Percentiles rank a stretch among this genome's conserved stretches.
Evolutionary conservation across 2,329 filamentous ascomycete genomes (phyloP).

Genomic region (Paecilomyces formosus): DNA sequence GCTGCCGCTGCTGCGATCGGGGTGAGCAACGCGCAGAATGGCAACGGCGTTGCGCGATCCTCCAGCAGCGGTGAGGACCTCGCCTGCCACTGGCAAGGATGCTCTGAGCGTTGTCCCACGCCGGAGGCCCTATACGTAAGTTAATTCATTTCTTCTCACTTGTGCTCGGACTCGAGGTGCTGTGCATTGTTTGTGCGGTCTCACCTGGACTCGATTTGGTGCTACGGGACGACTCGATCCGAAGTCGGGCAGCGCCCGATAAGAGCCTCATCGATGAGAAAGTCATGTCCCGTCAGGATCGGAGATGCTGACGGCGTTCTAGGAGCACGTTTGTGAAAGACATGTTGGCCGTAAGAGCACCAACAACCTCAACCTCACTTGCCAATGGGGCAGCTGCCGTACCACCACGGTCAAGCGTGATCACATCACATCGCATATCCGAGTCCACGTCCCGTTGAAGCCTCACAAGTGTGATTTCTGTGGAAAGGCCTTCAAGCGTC

Average conservation of each 20-base stretch:
- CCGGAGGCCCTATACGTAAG: constrained; percentile 57
- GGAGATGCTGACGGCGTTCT: constrained; percentile 3
- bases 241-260: neutral
- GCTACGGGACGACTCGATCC: neutral
- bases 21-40: constrained; percentile 20
- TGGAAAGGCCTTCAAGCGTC: constrained; percentile 97
- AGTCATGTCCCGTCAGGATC: neutral
- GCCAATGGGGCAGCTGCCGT: constrained; percentile 92
- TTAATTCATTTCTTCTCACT: neutral
- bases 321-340: constrained; percentile 98
- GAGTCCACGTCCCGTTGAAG: constrained; percentile 97
- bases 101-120: constrained; percentile 51
- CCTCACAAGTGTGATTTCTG: constrained; percentile 99
- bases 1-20: constrained; percentile 30
- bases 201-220: neutral
- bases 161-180: neutral
- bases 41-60: constrained; percentile 9
- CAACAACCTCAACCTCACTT: constrained; percentile 95
- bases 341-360: constrained; percentile 98
- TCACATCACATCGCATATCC: constrained; percentile 98
- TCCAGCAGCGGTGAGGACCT: constrained; percentile 29
- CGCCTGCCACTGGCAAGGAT: constrained; percentile 56
- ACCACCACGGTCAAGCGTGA: constrained; percentile 98
- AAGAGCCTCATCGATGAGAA: neutral
- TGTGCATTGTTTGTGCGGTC: neutral